Percentiles rank a stretch among this genome's conserved stretches.
These are phyloP conservation scores for Boletus mariae DNA, from an alignment of 1,284 basidiomycete species.

Conservation along the genomic window DNA sequence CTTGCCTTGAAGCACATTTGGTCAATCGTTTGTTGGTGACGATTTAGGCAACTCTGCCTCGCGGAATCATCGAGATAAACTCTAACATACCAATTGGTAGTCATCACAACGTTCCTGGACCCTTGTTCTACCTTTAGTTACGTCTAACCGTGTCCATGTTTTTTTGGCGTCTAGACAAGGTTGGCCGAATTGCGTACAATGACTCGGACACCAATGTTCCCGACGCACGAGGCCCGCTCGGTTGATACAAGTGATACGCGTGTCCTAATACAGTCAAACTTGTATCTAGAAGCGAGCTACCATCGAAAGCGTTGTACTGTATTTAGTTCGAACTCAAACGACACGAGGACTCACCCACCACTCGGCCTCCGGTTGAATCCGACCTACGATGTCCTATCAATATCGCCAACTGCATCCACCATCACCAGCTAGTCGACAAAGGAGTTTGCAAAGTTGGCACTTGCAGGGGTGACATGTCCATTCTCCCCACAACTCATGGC, in stretches of 20 bases:
- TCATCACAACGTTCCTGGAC: slow-evolving; percentile 28
- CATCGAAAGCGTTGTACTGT: neutral
- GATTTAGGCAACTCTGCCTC: slow-evolving; percentile 29
- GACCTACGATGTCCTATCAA: slow-evolving; percentile 8
- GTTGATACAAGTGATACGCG: slow-evolving; percentile 18
- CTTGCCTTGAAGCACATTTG: slow-evolving; percentile 33
- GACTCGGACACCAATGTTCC: slow-evolving; percentile 9
- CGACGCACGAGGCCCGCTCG: slow-evolving; percentile 22
- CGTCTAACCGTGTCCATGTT: slow-evolving; percentile 4
- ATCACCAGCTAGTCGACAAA: neutral
- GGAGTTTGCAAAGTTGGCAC: neutral
- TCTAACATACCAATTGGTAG: slow-evolving; percentile 23
- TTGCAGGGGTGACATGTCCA: slow-evolving; percentile 17
- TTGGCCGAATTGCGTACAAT: slow-evolving; percentile 19
- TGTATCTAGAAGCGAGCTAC: neutral
- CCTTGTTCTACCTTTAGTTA: slow-evolving; percentile 31
- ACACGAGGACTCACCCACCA: slow-evolving; percentile 1
- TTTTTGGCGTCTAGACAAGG: slow-evolving; percentile 20
- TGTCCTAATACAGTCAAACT: slow-evolving; percentile 16
- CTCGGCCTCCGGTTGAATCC: slow-evolving; percentile 2
- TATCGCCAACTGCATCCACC: neutral
- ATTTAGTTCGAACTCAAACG: slow-evolving; percentile 7
- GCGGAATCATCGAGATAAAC: slow-evolving; percentile 17
- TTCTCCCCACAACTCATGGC: slow-evolving; percentile 21
- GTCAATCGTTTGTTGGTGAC: slow-evolving; percentile 33